Base-by-base conservation (phyloP, 208 protist species). In the Acanthamoeba castellanii region DNA sequence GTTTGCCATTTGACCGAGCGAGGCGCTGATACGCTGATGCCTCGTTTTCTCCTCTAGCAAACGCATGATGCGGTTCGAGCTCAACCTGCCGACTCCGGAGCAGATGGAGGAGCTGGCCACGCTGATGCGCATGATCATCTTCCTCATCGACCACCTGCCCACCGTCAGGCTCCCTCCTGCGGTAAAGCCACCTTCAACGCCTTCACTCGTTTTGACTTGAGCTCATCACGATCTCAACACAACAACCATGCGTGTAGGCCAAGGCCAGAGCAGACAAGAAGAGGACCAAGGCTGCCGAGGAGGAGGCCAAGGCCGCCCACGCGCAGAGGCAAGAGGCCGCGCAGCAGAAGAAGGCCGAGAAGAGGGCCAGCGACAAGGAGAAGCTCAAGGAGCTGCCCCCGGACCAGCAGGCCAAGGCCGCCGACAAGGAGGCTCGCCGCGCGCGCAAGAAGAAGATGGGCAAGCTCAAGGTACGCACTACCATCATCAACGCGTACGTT, bases 381-480 rank as follows among this genome's bases (percentile, higher is more conserved):
- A 91, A 91, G 42, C 57, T 74, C 34, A 91, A 91, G 85, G 85
- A 74, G 27, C 57, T 91, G 55, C 76, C 76, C 4, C 42, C 76
- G 18, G 76, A 85, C 16, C 42, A 34, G 76, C 76, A 85, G 76
- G 76, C 76, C 76, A 85, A 85, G 76, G 76, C 47, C 76, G 76
- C 16, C 27, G 76, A 85, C 7, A 85, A 34, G 76, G 76, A 85
- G 30, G 76, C 76, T 57, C 76, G 76, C 76, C 76, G 76, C 13
- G 76, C 76, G 3, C 76, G 76, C 47, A 85, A 85, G 76, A 85
- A 85, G 76, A 85, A 85, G 76, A 85, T 85, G 76, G 76, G 76
- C 76, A 85, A 85, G 76, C 76, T 85, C 30, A 85, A 85, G 76
- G 76, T 57, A 27, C 14, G 16, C 13, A 2, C 52, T 22, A 57